Conservation (phyloP, 2,329 filamentous ascomycete genomes). For the Pleurostoma richardsiae region DNA sequence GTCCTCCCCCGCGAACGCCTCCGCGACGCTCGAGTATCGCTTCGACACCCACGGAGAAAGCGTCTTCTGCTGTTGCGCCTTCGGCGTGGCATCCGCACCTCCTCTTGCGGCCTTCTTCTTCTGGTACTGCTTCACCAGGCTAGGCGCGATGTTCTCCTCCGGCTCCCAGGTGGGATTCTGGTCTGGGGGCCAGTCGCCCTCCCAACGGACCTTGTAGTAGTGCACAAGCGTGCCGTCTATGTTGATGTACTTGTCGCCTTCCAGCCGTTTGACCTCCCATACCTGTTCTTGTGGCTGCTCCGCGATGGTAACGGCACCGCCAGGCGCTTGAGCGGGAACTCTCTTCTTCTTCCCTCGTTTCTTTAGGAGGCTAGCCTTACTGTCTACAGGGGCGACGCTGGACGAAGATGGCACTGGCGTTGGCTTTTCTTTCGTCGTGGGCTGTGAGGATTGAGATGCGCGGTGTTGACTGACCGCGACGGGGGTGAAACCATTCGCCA, state of each 20-base stretch:
- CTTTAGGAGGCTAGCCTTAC: background rate
- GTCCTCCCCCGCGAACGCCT: conserved; percentile 19
- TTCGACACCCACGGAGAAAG: conserved; percentile 9
- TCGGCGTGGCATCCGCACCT: background rate
- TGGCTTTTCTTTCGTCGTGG: no score
- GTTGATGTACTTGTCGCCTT: conserved; percentile 32
- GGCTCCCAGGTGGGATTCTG: conserved; percentile 58
- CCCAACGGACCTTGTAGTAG: conserved; percentile 50
- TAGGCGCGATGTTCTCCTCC: conserved; percentile 39
- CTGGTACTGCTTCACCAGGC: conserved; percentile 35
- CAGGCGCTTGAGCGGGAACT: conserved; percentile 4
- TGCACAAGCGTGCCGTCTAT: conserved; percentile 30
- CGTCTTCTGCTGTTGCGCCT: background rate
- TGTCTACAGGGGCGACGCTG: background rate
- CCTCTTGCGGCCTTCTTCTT: conserved; percentile 17
- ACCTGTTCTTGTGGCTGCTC: conserved; percentile 17
- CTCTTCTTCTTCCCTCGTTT: conserved; percentile 4
- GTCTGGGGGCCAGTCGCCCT: conserved; percentile 49
- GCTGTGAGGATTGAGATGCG: no score
- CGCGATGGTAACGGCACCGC: conserved; percentile 16
- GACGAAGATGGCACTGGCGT: no score
- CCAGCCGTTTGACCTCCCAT: conserved; percentile 40
- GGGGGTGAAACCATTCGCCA: no score
- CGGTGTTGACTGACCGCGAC: no score
- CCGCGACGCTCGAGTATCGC: conserved; percentile 26